Evolutionary conservation across 2,329 filamentous ascomycete genomes (phyloP).

Genomic region (Trichoderma endophyticum): DNA sequence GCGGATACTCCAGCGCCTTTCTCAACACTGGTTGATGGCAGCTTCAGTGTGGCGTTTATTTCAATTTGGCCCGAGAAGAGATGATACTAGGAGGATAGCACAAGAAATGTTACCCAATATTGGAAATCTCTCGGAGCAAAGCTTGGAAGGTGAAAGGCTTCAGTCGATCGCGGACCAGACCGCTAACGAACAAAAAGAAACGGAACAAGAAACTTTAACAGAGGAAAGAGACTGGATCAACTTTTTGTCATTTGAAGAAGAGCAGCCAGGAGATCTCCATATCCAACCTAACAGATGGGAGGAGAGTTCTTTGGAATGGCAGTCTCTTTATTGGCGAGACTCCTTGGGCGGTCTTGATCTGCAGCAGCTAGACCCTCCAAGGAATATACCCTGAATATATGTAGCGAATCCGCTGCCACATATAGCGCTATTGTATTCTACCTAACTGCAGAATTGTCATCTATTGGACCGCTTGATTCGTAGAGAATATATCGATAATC

Average conservation of each 20-base stretch:
- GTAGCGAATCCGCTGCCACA: neutral
- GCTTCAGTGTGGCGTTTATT: neutral
- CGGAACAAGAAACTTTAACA: neutral
- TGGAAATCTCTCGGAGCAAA: neutral
- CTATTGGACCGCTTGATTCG: neutral
- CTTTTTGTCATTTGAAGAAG: neutral
- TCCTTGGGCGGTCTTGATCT: neutral
- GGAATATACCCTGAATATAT: neutral
- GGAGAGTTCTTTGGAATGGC: neutral
- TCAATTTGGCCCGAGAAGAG: neutral
- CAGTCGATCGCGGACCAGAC: neutral
- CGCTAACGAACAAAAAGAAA: neutral
- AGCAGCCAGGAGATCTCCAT: neutral
- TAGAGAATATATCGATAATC: slow-evolving; percentile 29
- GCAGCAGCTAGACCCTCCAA: neutral
- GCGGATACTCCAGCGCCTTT: neutral
- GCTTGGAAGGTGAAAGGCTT: neutral
- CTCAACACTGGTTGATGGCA: neutral
- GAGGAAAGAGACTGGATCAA: neutral
- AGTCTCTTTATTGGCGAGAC: slow-evolving; percentile 3
- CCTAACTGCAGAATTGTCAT: neutral
- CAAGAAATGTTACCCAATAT: neutral
- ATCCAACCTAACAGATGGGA: neutral
- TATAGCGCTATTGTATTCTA: neutral
- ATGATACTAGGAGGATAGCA: neutral